Evolutionary conservation across 768 basidiomycete species (phyloP).

Genomic region (Thelephora ganbajun): DNA sequence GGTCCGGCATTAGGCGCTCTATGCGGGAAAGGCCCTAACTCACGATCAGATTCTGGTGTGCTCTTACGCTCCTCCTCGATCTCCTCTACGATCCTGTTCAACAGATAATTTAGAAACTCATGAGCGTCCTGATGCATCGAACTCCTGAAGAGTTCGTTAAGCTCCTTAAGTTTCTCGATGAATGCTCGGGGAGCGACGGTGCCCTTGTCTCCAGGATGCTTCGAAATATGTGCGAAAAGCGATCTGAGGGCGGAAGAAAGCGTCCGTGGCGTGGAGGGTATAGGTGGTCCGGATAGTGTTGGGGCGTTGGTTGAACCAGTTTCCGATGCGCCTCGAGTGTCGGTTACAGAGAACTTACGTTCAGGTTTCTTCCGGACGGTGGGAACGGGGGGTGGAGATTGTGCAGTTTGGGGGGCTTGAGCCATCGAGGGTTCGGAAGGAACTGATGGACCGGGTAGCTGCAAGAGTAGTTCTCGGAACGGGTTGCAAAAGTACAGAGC

Average conservation of each 20-base stretch:
- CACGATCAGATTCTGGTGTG: constrained; percentile 32
- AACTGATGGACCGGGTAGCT: constrained; percentile 38
- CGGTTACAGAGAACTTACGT: constrained; percentile 29
- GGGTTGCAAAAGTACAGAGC: constrained; percentile 92
- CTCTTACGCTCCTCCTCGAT: constrained; percentile 55
- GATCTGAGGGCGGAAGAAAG: constrained; percentile 89
- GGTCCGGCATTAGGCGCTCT: constrained; percentile 32
- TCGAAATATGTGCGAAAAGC: constrained; percentile 75
- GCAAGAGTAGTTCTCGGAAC: constrained; percentile 83
- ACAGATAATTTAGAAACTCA: constrained; percentile 89
- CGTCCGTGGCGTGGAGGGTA: constrained; percentile 50
- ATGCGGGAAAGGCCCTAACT: constrained; percentile 18
- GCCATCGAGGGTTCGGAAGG: constrained; percentile 21
- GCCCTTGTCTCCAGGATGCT: constrained; percentile 65
- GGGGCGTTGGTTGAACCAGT: constrained; percentile 13
- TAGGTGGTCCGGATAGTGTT: constrained; percentile 25
- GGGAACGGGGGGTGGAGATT: constrained; percentile 16
- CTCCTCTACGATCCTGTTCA: constrained; percentile 91
- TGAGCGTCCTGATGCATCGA: constrained; percentile 98
- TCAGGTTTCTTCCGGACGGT: constrained; percentile 41
- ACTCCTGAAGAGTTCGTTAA: constrained; percentile 83
- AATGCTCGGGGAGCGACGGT: constrained; percentile 83
- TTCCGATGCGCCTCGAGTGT: constrained; percentile 5
- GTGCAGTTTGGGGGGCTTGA: constrained; percentile 10
- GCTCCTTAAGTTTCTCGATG: constrained; percentile 84